Conservation (phyloP, 139 green algal species). For the Bryopsis sp. region DNA sequence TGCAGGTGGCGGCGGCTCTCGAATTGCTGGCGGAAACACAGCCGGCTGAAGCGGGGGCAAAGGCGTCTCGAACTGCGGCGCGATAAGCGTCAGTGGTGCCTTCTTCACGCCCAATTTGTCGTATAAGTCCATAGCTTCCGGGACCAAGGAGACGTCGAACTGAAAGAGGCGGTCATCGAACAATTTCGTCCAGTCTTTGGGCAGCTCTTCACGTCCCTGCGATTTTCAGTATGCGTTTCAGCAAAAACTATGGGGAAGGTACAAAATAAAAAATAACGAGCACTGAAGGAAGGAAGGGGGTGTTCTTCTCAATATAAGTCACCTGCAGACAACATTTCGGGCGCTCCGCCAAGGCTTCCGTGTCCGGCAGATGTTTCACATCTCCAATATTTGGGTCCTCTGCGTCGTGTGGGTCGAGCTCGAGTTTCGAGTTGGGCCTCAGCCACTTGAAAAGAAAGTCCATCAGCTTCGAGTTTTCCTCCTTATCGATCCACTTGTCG, state of each 20-base stretch:
- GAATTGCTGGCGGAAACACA: constrained; percentile 63
- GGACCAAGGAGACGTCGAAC: constrained; percentile 44
- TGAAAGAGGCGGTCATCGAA: constrained; percentile 58
- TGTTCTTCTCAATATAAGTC: too few relatives aligned
- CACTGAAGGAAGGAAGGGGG: too few relatives aligned
- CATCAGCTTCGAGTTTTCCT: constrained; percentile 71
- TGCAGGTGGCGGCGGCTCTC: constrained; percentile 59
- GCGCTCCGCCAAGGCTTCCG: too few relatives aligned
- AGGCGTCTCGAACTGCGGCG: constrained; percentile 66
- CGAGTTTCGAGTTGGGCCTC: constrained; percentile 14
- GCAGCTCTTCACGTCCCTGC: constrained; percentile 54
- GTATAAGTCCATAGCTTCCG: constrained; percentile 48
- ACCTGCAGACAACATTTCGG: too few relatives aligned
- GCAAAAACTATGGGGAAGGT: too few relatives aligned
- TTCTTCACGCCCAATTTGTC: constrained; percentile 56
- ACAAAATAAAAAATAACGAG: too few relatives aligned
- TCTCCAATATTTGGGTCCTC: too few relatives aligned
- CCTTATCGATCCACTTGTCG: constrained; percentile 79
- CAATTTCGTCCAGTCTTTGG: constrained; percentile 58
- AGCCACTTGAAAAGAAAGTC: constrained; percentile 80
- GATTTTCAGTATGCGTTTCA: too few relatives aligned
- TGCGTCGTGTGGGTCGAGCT: too few relatives aligned
- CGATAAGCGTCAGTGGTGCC: constrained; percentile 54
- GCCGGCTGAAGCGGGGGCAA: constrained; percentile 68
- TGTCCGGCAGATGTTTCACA: too few relatives aligned